Conservation (phyloP, 495 filamentous ascomycete genomes). For the Elaphomyces granulatus region DNA sequence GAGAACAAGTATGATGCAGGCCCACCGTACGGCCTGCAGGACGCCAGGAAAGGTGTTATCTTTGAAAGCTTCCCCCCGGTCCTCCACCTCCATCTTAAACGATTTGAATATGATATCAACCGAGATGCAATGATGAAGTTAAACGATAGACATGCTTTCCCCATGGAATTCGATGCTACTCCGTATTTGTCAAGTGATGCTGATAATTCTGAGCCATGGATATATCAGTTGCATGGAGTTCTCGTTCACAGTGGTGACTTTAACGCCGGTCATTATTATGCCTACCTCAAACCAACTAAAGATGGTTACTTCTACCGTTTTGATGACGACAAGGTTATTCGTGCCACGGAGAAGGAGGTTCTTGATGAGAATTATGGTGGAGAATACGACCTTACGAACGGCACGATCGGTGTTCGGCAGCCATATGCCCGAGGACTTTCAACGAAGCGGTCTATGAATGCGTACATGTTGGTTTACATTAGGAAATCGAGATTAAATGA, state of each 20-base stretch:
- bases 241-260: slow-evolving; percentile 93
- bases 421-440: slow-evolving; percentile 52
- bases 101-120: slow-evolving; percentile 95
- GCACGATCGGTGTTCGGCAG: slow-evolving; percentile 42
- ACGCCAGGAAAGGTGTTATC: slow-evolving; percentile 94
- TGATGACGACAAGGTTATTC: slow-evolving; percentile 91
- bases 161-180: slow-evolving; percentile 77
- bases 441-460: slow-evolving; percentile 59
- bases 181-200: slow-evolving; percentile 80
- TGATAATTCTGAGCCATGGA: slow-evolving; percentile 76
- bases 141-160: slow-evolving; percentile 96
- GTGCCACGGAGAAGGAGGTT: slow-evolving; percentile 79
- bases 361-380: slow-evolving; percentile 96
- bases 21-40: slow-evolving; percentile 78
- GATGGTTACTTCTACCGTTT: slow-evolving; percentile 94
- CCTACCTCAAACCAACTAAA: slow-evolving; percentile 84
- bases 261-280: slow-evolving; percentile 98
- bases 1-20: slow-evolving; percentile 96
- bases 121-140: slow-evolving; percentile 98
- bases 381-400: slow-evolving; percentile 55
- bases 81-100: slow-evolving; percentile 88
- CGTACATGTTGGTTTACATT: slow-evolving; percentile 98
- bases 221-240: slow-evolving; percentile 87
- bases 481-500: slow-evolving; percentile 69
- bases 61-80: slow-evolving; percentile 94